These are phyloP conservation scores for Lantana camara DNA, from an alignment of 257 asterid species.

Conservation along the genomic window DNA sequence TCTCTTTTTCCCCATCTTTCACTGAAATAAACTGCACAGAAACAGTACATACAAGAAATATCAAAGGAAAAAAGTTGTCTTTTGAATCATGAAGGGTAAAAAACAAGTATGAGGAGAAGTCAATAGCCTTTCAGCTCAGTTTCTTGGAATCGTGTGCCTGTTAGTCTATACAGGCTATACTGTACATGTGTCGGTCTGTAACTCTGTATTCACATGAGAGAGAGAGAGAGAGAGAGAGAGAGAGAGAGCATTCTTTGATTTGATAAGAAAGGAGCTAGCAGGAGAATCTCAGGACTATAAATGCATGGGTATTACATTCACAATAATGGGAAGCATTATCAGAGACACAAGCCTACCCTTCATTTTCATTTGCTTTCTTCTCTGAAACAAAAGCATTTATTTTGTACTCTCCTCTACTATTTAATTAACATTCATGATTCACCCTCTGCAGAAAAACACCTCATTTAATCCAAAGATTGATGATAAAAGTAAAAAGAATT, in stretches of 20 bases:
- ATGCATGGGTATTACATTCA: slow-evolving; percentile 46
- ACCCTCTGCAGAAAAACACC: slow-evolving; percentile 30
- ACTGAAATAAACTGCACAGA: slow-evolving; percentile 4
- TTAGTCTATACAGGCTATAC: neutral
- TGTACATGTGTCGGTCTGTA: neutral
- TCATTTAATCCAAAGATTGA: neutral
- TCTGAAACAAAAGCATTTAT: slow-evolving; percentile 41
- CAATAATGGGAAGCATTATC: slow-evolving; percentile 41
- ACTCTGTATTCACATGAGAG: neutral
- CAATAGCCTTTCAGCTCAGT: slow-evolving; percentile 15
- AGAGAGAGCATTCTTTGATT: no score
- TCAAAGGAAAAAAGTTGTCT: neutral
- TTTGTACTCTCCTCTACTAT: slow-evolving; percentile 23
- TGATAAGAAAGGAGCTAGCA: slow-evolving; percentile 28
- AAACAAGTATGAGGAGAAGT: neutral
- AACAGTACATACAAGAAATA: neutral
- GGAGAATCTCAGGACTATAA: slow-evolving; percentile 42
- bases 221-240: slow-evolving; percentile 16
- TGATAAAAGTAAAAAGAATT: neutral
- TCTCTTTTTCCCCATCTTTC: slow-evolving; percentile 38
- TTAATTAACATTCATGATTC: neutral
- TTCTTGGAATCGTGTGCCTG: slow-evolving; percentile 18
- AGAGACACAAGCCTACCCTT: slow-evolving; percentile 29
- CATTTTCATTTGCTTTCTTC: slow-evolving; percentile 33
- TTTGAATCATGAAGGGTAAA: neutral